These are phyloP conservation scores for Nadsonia starkeyi-henricii DNA, from an alignment of 1,139 yeast species.

Conservation along the genomic window DNA sequence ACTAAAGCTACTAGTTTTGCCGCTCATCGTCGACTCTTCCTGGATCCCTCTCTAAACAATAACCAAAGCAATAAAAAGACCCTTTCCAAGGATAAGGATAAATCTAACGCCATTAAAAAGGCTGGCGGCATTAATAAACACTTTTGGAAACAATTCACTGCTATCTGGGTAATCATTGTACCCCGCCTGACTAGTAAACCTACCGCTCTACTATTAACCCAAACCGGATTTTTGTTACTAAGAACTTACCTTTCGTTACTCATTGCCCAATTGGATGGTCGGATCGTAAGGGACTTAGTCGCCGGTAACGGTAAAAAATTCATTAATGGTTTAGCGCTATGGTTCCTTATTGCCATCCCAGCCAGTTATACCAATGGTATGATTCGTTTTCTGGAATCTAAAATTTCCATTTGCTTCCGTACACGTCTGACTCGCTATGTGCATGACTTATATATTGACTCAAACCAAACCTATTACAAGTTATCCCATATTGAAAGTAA, in stretches of 20 bases:
- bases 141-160: constrained; percentile 58
- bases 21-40: constrained; percentile 51
- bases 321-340: constrained; percentile 61
- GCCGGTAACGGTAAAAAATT: constrained; percentile 71
- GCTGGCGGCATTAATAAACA: constrained; percentile 32
- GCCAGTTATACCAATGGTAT: constrained; percentile 90
- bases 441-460: constrained; percentile 80
- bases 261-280: constrained; percentile 85
- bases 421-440: constrained; percentile 73
- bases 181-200: constrained; percentile 63
- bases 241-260: constrained; percentile 80
- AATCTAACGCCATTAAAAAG: constrained; percentile 12
- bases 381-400: constrained; percentile 65
- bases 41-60: constrained; percentile 33
- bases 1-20: constrained; percentile 50
- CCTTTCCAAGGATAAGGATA: constrained; percentile 17
- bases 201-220: constrained; percentile 50
- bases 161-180: constrained; percentile 69
- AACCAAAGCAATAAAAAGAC: constrained; percentile 10
- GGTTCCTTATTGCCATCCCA: constrained; percentile 86
- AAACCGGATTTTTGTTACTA: constrained; percentile 59
- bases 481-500: constrained; percentile 30
- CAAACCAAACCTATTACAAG: constrained; percentile 72
- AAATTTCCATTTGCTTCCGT: constrained; percentile 72
- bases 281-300: constrained; percentile 77